Conservation (phyloP, 2,329 filamentous ascomycete species). For the Seiridium cupressi region DNA sequence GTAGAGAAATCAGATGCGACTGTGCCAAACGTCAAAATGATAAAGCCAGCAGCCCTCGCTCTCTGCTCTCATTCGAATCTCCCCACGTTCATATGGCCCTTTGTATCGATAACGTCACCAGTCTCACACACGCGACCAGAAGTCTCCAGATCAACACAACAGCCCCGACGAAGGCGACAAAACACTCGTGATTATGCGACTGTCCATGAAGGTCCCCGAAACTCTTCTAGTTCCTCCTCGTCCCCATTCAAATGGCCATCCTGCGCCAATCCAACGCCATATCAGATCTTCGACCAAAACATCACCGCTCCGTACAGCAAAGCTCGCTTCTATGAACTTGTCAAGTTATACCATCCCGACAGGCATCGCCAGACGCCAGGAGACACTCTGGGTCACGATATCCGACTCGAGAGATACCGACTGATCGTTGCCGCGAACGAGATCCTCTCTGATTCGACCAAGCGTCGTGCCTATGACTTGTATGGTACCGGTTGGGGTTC, state of each 20-base stretch:
- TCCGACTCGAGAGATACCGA: slow-evolving; percentile 83
- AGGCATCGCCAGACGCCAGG: slow-evolving; percentile 43
- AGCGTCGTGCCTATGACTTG: slow-evolving; percentile 77
- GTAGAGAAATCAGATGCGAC: neutral
- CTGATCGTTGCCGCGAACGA: slow-evolving; percentile 85
- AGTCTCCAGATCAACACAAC: neutral
- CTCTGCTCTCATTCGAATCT: slow-evolving; percentile 22
- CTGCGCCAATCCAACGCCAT: slow-evolving; percentile 67
- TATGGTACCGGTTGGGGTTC: slow-evolving; percentile 78
- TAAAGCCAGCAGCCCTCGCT: slow-evolving; percentile 25
- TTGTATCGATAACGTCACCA: slow-evolving; percentile 23
- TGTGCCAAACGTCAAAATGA: slow-evolving; percentile 20
- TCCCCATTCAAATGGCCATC: slow-evolving; percentile 41
- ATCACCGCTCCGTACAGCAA: slow-evolving; percentile 75
- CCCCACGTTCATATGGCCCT: slow-evolving; percentile 16
- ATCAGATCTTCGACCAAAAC: slow-evolving; percentile 73
- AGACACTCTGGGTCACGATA: slow-evolving; percentile 52
- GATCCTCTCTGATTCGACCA: slow-evolving; percentile 78
- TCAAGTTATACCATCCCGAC: slow-evolving; percentile 96
- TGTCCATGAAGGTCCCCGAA: slow-evolving; percentile 15
- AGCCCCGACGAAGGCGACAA: neutral
- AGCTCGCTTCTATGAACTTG: slow-evolving; percentile 80
- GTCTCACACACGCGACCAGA: slow-evolving; percentile 9
- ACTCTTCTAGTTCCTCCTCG: neutral
- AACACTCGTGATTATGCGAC: slow-evolving; percentile 21